Evolutionary conservation across 1,284 basidiomycete genomes (phyloP), one percentile per base, ranked within the genome.

Genomic region (Xerocomus nothofagi): DNA sequence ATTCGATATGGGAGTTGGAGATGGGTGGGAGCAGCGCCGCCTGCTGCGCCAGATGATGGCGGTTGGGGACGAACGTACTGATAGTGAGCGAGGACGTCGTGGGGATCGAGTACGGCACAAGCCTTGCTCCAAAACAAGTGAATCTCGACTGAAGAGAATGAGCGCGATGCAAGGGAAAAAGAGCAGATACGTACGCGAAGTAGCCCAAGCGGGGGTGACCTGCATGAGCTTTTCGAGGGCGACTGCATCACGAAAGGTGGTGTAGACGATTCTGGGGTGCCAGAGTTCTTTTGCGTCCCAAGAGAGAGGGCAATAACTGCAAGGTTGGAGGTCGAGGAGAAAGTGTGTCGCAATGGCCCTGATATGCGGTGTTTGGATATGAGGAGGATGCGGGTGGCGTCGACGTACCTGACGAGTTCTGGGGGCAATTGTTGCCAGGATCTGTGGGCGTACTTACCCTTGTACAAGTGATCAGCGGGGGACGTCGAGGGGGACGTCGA

Each of bases 351-450:
- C 77, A 68, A 88, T 81, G 49, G 80, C 68, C 57, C 85, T 88
- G 69, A 51, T 53, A 32, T 15, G 12, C 1, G 26, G n/a, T n/a
- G n/a, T n/a, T 36, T 40, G 43, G 14, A 26, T 49, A 51, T 51
- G 53, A 39, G 18, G 33, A 36, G 14, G 37, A 44, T 49, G 47
- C 44, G 57, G 58, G 66, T 62, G 62, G 57, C 53, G 59, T 51
- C 38, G 39, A 72, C 79, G 66, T 63, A 82, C 85, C 82, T 78
- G 65, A 88, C 71, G 60, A 88, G 75, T 66, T 88, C 86, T 41
- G 78, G 74, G 4, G 86, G 86, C 12, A 88, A 70, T 59, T 87
- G 77, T 17, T 77, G 75, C 86, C 86, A 88, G 32, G 81, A 86
- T 66, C 82, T 74, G 58, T 79, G 72, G 14, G 80, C 75, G 14